phyloP scores from a whole-genome alignment of 441 rosid genomes.

The Populus hybrid region DNA sequence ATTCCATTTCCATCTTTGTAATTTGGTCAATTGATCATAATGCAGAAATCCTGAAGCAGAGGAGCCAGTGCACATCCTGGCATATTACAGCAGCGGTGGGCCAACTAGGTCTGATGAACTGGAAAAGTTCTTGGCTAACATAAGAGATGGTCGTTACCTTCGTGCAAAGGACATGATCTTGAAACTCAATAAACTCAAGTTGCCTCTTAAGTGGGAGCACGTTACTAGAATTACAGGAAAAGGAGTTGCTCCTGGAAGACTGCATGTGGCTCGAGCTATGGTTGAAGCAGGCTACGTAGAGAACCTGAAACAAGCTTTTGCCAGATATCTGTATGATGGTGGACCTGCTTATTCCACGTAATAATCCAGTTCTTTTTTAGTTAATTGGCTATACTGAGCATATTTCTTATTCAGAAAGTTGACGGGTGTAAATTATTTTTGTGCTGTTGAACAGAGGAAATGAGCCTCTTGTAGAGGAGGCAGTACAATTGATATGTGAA shows the following conservation, averaged over 20 bases:
- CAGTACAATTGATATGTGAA: constrained; percentile 60
- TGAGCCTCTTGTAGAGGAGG: constrained; percentile 78
- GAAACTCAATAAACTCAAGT: constrained; percentile 73
- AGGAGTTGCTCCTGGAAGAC: constrained; percentile 90
- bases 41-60: constrained; percentile 53
- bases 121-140: constrained; percentile 59
- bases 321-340: constrained; percentile 76
- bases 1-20: neutral
- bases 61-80: constrained; percentile 93
- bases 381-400: constrained; percentile 3
- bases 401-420: constrained; percentile 1
- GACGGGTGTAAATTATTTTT: neutral
- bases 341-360: constrained; percentile 96
- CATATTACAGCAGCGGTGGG: constrained; percentile 87
- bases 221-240: constrained; percentile 85
- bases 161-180: constrained; percentile 77
- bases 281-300: constrained; percentile 92
- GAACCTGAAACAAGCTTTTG: constrained; percentile 78
- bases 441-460: constrained; percentile 57
- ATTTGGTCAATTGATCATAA: constrained; percentile 8
- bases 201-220: constrained; percentile 85
- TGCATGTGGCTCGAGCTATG: constrained; percentile 94
- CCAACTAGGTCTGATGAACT: constrained; percentile 58
- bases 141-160: constrained; percentile 79
- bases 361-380: neutral